These are phyloP conservation scores for Keithomyces neogunnii DNA, from an alignment of 2,329 filamentous ascomycete species.

Conservation along the genomic window DNA sequence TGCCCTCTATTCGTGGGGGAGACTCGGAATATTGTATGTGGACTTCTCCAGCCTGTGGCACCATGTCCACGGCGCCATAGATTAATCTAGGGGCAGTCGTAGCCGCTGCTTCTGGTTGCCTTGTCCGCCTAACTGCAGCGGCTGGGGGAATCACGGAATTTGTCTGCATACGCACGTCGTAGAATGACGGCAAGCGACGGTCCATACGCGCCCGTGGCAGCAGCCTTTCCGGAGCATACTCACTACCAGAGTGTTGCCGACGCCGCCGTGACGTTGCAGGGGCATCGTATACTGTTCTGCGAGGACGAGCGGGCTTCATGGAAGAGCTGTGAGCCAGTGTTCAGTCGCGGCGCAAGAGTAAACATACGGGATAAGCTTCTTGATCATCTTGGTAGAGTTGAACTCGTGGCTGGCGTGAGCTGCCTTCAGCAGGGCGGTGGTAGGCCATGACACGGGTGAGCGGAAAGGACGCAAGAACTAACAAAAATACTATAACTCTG, in stretches of 20 bases:
- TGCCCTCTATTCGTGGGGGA: not conserved
- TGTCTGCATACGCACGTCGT: not conserved
- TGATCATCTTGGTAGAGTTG: not conserved
- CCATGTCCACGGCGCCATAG: not conserved
- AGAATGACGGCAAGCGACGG: not conserved
- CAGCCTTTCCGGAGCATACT: not conserved
- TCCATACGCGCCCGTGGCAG: not conserved
- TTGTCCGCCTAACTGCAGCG: not conserved
- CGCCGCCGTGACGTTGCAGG: not conserved
- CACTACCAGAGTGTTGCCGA: not conserved
- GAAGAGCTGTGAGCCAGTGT: not conserved
- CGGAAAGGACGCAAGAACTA: not conserved
- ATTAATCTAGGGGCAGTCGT: not conserved
- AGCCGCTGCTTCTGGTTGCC: not conserved
- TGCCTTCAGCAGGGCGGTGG: not conserved
- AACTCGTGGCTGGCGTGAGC: not conserved
- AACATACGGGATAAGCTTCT: not conserved
- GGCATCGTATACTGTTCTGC: not conserved
- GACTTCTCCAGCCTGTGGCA: too few species aligned
- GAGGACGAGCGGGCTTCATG: not conserved
- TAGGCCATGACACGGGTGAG: not conserved
- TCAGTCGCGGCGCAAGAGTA: not conserved
- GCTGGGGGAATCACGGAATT: not conserved
- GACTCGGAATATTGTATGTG: not conserved
- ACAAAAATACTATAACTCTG: too few species aligned